Percentiles rank a stretch among this genome's conserved stretches.
These are phyloP conservation scores for Penicillium egyptiacum DNA, from an alignment of 495 filamentous ascomycete genomes.

Conservation along the genomic window DNA sequence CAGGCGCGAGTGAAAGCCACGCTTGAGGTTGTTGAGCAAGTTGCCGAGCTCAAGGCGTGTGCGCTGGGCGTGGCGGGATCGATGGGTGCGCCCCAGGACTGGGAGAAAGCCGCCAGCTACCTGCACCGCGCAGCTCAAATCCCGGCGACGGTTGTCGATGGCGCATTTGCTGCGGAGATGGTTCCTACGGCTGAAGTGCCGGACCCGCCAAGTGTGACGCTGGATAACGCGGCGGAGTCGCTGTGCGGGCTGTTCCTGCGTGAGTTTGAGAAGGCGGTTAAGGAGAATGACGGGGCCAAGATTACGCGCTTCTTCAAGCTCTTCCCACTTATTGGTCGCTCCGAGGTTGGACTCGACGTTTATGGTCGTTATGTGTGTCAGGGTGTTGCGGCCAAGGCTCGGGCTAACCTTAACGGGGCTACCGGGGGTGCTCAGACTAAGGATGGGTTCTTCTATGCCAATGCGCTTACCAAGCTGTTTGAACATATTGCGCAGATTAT, in stretches of 20 bases:
- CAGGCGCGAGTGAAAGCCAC: conserved; percentile 88
- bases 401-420: conserved; percentile 69
- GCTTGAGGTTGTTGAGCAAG: conserved; percentile 89
- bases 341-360: conserved; percentile 85
- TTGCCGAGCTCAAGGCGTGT: conserved; percentile 92
- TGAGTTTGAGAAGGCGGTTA: conserved; percentile 91
- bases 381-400: conserved; percentile 80
- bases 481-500: conserved; percentile 97
- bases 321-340: conserved; percentile 90
- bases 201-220: conserved; percentile 81
- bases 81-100: conserved; percentile 97
- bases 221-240: conserved; percentile 82
- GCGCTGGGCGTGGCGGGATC: conserved; percentile 92
- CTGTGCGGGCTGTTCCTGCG: conserved; percentile 86
- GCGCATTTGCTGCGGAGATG: conserved; percentile 87
- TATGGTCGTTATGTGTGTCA: conserved; percentile 95
- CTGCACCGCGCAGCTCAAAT: conserved; percentile 78
- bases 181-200: conserved; percentile 95
- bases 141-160: conserved; percentile 72
- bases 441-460: conserved; percentile 88
- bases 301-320: conserved; percentile 97
- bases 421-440: conserved; percentile 58
- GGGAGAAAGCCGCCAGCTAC: conserved; percentile 93
- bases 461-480: conserved; percentile 85
- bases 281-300: conserved; percentile 77